Base-by-base conservation (phyloP, 805 yeast species). In the Yarrowia sp. region DNA sequence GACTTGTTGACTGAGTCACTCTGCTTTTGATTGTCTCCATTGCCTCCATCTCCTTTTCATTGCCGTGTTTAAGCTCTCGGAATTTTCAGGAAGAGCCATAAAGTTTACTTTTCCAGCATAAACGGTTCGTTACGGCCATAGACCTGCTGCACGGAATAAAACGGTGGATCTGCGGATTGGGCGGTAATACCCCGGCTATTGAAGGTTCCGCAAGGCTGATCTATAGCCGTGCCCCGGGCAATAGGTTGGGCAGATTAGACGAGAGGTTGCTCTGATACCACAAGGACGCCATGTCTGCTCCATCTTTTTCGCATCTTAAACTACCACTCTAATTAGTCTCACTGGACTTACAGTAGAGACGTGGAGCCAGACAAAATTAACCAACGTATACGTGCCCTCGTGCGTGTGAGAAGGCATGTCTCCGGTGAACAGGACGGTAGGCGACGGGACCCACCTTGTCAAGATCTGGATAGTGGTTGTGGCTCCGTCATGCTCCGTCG, bases 71-170 rank as follows among this genome's bases (percentile, higher is more conserved):
- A 20, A 17, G 20, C n/a, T 55, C 30, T 55, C 61, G 61, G 61
- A 40, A 55, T 55, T 55, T 55, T 55, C 8, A 55, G 61, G 61
- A 55, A 39, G 46, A 34, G 24, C 12, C 19, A 17, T 14, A 17
- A 20, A n/a, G 43, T 33, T 39, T 19, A 14, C 9, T 33, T 8
- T 1, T 13, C 24, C 39, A 55, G 61, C 61, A 55, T 39, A 38
- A 55, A 30, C 61, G 61, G 39, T 55, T 55, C 61, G 61, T 46
- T 55, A 55, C 46, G 33, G 15, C 58, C 40, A 55, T 39, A 24
- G 24, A 24, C 61, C 46, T 39, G 61, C 61, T 55, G 43, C 44
- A 53, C 44, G 60, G 44, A 53, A 12, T 5, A 19, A 55, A 55
- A 55, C 43, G 58, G 43, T 38, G 43, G 33, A 52, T 38, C 55